phyloP scores from a whole-genome alignment of 2,329 filamentous ascomycete genomes.

The Trichothecium sympodiale region DNA sequence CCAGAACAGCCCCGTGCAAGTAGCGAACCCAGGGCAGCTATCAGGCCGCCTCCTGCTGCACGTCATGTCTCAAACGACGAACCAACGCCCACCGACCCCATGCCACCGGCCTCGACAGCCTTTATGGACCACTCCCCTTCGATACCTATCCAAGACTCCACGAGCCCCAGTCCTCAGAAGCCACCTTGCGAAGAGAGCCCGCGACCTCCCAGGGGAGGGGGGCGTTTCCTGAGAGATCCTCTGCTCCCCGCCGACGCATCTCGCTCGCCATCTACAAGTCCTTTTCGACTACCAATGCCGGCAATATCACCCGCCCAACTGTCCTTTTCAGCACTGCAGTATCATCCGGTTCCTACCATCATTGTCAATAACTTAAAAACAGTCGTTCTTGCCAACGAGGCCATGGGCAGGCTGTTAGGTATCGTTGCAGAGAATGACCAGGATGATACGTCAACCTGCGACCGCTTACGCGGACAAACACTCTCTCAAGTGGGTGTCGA shows the following conservation, averaged over 20 bases:
- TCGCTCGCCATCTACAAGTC: conserved; percentile 24
- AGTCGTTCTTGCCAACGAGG: conserved; percentile 63
- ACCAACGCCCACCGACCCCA: conserved; percentile 7
- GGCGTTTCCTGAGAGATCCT: conserved; percentile 19
- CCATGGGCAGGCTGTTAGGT: conserved; percentile 59
- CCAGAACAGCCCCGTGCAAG: conserved; percentile 17
- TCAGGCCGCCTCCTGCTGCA: conserved; percentile 11
- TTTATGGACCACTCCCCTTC: too few relatives aligned
- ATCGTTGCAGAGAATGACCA: conserved; percentile 35
- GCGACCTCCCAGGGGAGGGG: conserved; percentile 13
- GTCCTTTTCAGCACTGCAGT: conserved; percentile 60
- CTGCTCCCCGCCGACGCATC: not conserved
- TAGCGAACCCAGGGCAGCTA: conserved; percentile 16
- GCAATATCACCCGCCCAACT: conserved; percentile 39
- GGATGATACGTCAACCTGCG: conserved; percentile 34
- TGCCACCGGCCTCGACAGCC: conserved; percentile 1
- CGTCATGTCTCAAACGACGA: conserved; percentile 8
- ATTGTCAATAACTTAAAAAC: conserved; percentile 60
- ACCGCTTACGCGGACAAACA: conserved; percentile 52
- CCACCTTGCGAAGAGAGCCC: conserved; percentile 13
- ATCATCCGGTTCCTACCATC: conserved; percentile 60
- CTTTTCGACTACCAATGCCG: conserved; percentile 31
- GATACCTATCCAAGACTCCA: not conserved
- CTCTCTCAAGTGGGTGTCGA: conserved; percentile 63
- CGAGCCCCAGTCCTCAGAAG: conserved; percentile 5